phyloP scores from a whole-genome alignment of 371 early-diverging fungal species.

The Mucor mucedo region DNA sequence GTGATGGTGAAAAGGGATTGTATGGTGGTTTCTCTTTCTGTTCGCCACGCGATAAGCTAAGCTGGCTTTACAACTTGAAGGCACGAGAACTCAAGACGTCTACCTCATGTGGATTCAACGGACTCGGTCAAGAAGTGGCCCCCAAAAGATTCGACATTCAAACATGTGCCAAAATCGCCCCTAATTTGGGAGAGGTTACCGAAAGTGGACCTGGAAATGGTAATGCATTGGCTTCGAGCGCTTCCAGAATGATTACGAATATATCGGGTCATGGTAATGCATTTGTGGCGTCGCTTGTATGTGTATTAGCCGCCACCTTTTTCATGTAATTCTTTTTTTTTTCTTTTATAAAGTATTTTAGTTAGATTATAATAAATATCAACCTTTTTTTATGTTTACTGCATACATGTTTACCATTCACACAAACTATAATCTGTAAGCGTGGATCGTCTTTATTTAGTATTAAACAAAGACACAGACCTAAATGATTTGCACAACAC shows the following conservation, averaged over 20 bases:
- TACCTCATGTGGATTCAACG: slow-evolving; percentile 47
- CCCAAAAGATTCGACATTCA: slow-evolving; percentile 43
- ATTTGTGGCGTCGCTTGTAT: slow-evolving; percentile 21
- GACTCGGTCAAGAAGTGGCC: slow-evolving; percentile 35
- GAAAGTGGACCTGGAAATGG: background rate
- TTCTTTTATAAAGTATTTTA: background rate
- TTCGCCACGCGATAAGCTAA: slow-evolving; percentile 53
- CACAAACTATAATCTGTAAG: too few species aligned
- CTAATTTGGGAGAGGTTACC: slow-evolving; percentile 21
- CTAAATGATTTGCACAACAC: background rate
- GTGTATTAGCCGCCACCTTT: slow-evolving; percentile 13
- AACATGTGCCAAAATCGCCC: slow-evolving; percentile 35
- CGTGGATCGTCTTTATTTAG: too few species aligned
- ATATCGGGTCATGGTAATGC: slow-evolving; percentile 10
- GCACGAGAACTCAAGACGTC: slow-evolving; percentile 25
- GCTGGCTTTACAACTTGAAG: slow-evolving; percentile 48
- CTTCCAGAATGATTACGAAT: background rate
- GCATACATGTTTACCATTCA: too few species aligned
- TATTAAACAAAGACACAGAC: too few species aligned
- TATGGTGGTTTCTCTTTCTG: slow-evolving; percentile 67
- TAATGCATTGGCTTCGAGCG: slow-evolving; percentile 1
- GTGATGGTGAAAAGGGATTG: slow-evolving; percentile 54
- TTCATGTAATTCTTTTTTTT: slow-evolving; percentile 9
- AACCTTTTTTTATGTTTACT: too few species aligned
- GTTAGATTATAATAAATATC: too few species aligned